phyloP scores from a whole-genome alignment of 345 rosid genomes.

The Dipteronia dyeriana region DNA sequence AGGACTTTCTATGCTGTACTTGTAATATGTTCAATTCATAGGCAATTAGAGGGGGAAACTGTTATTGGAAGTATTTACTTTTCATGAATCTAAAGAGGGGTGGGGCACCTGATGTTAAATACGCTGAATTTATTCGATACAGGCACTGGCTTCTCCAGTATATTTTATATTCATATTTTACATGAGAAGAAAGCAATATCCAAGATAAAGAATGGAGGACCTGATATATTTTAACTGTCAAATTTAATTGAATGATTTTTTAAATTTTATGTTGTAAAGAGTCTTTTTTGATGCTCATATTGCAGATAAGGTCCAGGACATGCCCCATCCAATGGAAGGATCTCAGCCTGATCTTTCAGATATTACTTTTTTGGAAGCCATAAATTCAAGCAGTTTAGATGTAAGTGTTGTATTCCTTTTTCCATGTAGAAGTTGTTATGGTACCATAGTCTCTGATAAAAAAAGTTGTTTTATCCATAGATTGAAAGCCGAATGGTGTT shows the following conservation, averaged over 20 bases:
- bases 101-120: neutral
- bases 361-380: conserved; percentile 55
- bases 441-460: neutral
- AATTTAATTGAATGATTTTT: too few species aligned
- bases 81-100: neutral
- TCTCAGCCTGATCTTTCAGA: conserved; percentile 55
- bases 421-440: neutral
- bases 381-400: conserved; percentile 62
- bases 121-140: too few species aligned
- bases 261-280: conserved; percentile 10
- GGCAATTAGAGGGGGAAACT: too few species aligned
- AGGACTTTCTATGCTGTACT: too few species aligned
- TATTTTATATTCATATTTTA: too few species aligned
- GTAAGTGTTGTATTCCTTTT: conserved; percentile 44
- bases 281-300: conserved; percentile 16
- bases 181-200: too few species aligned
- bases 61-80: neutral
- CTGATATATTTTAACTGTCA: too few species aligned
- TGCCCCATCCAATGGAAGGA: conserved; percentile 45
- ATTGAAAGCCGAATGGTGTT: conserved; percentile 17
- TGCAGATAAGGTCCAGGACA: conserved; percentile 24
- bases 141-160: too few species aligned
- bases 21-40: too few species aligned
- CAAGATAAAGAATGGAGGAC: too few species aligned
- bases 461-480: neutral